Evolutionary conservation across 257 asterid genomes (phyloP), one percentile per base, ranked within the genome.

Genomic region (Solanum ahanhuiri): DNA sequence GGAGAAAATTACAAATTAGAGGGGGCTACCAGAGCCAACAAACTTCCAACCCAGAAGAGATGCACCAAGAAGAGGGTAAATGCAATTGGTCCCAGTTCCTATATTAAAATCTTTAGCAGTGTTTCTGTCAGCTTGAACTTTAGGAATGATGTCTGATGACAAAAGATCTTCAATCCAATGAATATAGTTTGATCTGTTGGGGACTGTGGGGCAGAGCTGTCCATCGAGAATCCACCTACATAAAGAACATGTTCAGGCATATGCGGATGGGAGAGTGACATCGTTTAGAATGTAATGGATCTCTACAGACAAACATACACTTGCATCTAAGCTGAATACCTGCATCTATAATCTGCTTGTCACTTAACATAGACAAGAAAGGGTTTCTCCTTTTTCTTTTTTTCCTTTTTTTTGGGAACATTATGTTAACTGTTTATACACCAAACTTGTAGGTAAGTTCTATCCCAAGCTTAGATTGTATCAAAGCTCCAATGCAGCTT

Each of bases 181-280:
- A 81, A 95, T 96, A 92, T 96, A 95, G 91, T 96, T 96, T 71
- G 93, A 95, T 89, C 98, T 93, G 89, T 95, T 96, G 37, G 98
- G 98, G 54, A 96, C 98, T 2, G 99, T 95, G 28, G 99, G 98
- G 89, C 99, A 96, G 60, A 96, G 98, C 94, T 94, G 99, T 86
- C 99, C 98, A 89, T 96, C 98, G 8, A 97, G 98, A 89, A 95
- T 94, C 99, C 98, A 96, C 99, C 99, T 96, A 87, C 85, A 88
- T 48, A 17, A 30, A 28, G n/a, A 79, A 79, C 66, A 17, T 9
- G 25, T 45, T 79, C 41, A 45, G n/a, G 41, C 25, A 28, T 15
- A 14, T 9, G 28, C 15, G 5, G 81, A 2, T 71, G 43, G 86
- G 35, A 75, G 86, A 58, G 43, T 83, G 31, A 12, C 31, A 86